Evolutionary conservation across 2,329 filamentous ascomycete genomes (phyloP).

Genomic region (Dactylellina cionopaga): DNA sequence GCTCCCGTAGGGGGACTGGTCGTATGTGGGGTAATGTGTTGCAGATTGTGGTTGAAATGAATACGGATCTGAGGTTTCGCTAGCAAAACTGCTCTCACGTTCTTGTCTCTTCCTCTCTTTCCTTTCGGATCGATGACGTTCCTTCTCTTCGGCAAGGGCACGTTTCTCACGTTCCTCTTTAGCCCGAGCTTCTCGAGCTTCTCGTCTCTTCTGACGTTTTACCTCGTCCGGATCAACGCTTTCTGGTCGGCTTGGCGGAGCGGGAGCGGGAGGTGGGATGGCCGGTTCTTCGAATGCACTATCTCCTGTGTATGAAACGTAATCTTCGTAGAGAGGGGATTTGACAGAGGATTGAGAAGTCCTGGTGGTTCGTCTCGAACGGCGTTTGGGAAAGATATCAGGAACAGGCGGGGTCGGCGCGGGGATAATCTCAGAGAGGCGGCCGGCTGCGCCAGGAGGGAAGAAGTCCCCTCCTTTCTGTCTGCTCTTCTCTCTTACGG

Average conservation of each 20-base stretch:
- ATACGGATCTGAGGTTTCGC: constrained; percentile 43
- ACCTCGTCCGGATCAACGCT: constrained; percentile 46
- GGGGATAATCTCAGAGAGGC: constrained; percentile 50
- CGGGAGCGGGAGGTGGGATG: constrained; percentile 44
- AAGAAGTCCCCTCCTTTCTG: constrained; percentile 47
- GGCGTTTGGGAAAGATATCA: constrained; percentile 41
- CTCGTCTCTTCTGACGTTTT: constrained; percentile 42
- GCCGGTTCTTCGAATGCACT: constrained; percentile 44
- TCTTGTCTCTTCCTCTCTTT: constrained; percentile 35
- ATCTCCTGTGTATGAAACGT: constrained; percentile 40
- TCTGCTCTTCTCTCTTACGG: constrained; percentile 46
- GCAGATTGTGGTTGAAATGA: constrained; percentile 49
- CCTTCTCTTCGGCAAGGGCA: constrained; percentile 20
- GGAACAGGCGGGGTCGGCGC: constrained; percentile 48
- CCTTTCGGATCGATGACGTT: constrained; percentile 18
- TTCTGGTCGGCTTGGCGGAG: constrained; percentile 47
- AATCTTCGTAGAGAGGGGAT: constrained; percentile 44
- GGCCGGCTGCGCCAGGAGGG: constrained; percentile 39
- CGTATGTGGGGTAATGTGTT: constrained; percentile 44
- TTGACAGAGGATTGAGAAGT: constrained; percentile 46
- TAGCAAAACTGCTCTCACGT: constrained; percentile 42
- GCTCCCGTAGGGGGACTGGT: constrained; percentile 47
- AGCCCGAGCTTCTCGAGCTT: constrained; percentile 39
- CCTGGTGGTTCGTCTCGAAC: constrained; percentile 27
- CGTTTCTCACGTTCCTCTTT: constrained; percentile 42